Evolutionary conservation across 371 early-diverging fungal genomes (phyloP).

Genomic region (Dentiscutata heterogama): DNA sequence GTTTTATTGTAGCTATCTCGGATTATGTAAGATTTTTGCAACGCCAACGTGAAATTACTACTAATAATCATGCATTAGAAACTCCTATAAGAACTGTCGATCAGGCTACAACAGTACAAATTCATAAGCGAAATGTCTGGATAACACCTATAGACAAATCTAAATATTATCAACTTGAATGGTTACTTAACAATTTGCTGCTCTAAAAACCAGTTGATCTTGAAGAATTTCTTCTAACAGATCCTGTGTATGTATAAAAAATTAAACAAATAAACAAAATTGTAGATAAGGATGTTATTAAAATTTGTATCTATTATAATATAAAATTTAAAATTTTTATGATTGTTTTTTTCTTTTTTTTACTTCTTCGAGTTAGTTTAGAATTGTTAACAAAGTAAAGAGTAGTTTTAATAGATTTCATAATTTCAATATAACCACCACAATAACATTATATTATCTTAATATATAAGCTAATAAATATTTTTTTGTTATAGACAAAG

Average conservation of each 20-base stretch:
- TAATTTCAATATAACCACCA: no score
- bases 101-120: not conserved
- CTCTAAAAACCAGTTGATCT: constrained; percentile 2
- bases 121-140: not conserved
- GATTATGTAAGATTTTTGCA: constrained; percentile 4
- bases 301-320: no score
- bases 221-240: not conserved
- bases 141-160: constrained; percentile 4
- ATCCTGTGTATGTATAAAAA: constrained; percentile 8
- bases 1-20: constrained; percentile 3
- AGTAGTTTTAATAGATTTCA: no score
- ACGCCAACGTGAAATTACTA: constrained; percentile 6
- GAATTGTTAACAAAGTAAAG: not conserved
- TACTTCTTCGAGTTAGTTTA: not conserved
- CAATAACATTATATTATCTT: no score
- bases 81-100: constrained; percentile 10
- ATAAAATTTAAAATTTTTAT: no score
- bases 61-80: constrained; percentile 7
- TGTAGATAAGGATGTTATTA: no score
- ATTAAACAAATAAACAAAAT: not conserved
- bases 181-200: not conserved
- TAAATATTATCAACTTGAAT: not conserved
- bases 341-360: no score
- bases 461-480: not conserved
- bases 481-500: constrained; percentile 6